Base-by-base conservation (phyloP, 202 grass and related monocot genomes). In the Eragrostis tef region DNA sequence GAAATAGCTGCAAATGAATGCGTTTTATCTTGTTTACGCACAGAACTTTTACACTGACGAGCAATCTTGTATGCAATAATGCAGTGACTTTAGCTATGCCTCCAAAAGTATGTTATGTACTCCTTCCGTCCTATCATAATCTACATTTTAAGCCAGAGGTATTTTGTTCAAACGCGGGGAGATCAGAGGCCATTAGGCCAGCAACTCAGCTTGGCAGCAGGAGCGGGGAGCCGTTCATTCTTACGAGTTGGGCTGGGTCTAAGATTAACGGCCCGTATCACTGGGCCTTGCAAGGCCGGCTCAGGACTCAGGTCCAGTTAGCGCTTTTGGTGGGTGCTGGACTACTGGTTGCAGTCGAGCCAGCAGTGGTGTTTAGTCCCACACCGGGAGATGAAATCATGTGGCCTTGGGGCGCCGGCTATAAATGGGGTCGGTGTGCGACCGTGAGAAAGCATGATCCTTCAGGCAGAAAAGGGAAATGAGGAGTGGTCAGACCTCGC, bases 391-490 rank as follows among this genome's bases (percentile, higher is more conserved):
- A 4, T 0, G 3, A 2, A 5, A 6, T 2, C 0, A 1, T 12
- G 22, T 1, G 5, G 41, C 7, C 16, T 0, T 17, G 4, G 26
- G 0, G 3, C 36, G 6, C 0, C 7, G 15, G 13, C 39, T 26
- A 49, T 67, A 74, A 34, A 80, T 26, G 0, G 4, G 41, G n/a
- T 31, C 2, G 4, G 26, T 9, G 41, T 19, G 68, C 76, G 0
- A 2, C 2, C 0, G 0, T 0, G 0, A 0, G 0, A 3, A 67
- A 1, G 0, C 60, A 88, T 88, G 86, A 88, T 84, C 86, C 86
- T 88, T 88, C 86, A 84, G 81, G 69, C 75, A 88, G 81, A 3
- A 80, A 88, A 63, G 75, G 70, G 81, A 84, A 2, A 84, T 84
- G 75, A 88, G 69, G 87, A 88, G 81, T 48, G 86, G 86, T 88